Percentiles rank a stretch among this genome's conserved stretches.
These are phyloP conservation scores for Boletus rufocinnamomeus DNA, from an alignment of 768 basidiomycete genomes.

Conservation along the genomic window DNA sequence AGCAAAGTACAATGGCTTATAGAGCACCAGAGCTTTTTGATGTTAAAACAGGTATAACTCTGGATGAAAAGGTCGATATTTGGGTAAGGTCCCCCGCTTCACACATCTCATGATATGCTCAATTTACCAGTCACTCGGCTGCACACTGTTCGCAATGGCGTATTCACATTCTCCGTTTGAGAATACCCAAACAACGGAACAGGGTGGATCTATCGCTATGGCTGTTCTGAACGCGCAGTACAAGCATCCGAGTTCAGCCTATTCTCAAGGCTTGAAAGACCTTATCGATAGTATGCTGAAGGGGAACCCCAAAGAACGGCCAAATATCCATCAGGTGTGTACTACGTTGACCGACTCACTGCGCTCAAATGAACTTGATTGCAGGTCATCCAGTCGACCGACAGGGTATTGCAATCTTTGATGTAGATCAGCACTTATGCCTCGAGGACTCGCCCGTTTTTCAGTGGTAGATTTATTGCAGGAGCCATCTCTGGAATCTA, in stretches of 20 bases:
- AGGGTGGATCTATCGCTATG: conserved; percentile 97
- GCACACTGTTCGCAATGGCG: conserved; percentile 91
- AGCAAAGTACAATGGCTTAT: conserved; percentile 98
- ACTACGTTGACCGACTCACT: not conserved
- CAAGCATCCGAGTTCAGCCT: conserved; percentile 83
- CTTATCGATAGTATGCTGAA: conserved; percentile 86
- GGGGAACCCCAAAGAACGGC: conserved; percentile 78
- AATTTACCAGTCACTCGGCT: conserved; percentile 81
- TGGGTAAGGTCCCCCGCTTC: conserved; percentile 61
- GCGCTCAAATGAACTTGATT: conserved; percentile 6
- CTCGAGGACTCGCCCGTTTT: conserved; percentile 3
- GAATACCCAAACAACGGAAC: conserved; percentile 86
- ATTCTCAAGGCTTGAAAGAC: conserved; percentile 79
- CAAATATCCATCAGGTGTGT: conserved; percentile 80
- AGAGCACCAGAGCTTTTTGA: conserved; percentile 98
- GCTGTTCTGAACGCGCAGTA: conserved; percentile 93
- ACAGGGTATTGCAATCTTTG: conserved; percentile 61
- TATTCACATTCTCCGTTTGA: conserved; percentile 98
- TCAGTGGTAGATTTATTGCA: conserved; percentile 7
- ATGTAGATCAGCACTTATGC: conserved; percentile 34
- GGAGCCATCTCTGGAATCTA: conserved; percentile 13
- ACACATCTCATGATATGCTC: conserved; percentile 4
- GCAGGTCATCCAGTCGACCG: conserved; percentile 68
- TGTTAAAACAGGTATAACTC: conserved; percentile 82
- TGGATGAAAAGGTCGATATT: conserved; percentile 96